Base-by-base conservation (phyloP, 2,329 filamentous ascomycete genomes). In the Aureobasidium lini region DNA sequence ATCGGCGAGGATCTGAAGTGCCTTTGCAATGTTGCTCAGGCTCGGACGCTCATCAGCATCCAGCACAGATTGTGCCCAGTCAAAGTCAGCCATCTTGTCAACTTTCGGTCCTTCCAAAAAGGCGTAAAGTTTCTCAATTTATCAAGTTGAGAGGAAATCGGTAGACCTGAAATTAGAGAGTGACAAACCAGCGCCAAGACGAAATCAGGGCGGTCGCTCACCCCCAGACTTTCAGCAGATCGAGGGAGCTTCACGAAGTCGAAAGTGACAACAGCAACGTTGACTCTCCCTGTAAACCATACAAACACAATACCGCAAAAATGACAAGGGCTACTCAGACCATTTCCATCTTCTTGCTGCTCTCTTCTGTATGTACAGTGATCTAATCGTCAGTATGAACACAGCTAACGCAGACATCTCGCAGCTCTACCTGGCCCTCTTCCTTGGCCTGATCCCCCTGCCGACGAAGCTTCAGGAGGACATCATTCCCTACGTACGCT, bases 321-420 rank as follows among this genome's bases (percentile, higher is more conserved):
- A 97, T 97, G 94, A 96, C 94, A 66, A 90, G 92, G 76, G 94
- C 94, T 23, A 87, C 90, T 74, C 92, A 97, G 76, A 93, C 90
- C 65, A 86, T 96, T 72, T 95, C 91, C 63, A 81, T 96, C 70
- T 87, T 85, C 70, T 85, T 96, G 69, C 82, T 96, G 67, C 83
- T 94, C 75, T 90, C 89, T 68, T 95, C 92, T 39, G 92, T 96
- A 86, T 68, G 84, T 65, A 61, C 47, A 50, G 46, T 50, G 36
- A 52, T 49, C 58, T 54, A 63, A 63, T 66, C 61, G 63, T 56
- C 53, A 43, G 34, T 32, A 52, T 31, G 10, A 44, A 42, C 53
- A 32, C 10, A 32, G 43, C 49, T 37, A n/a, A 29, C 11, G 32
- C 66, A 67, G 64, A 43, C n/a, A 71, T 61, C 61, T 67, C 68